Conservation (phyloP, 352 stramenopile genomes). For the Pythium myriotylum region DNA sequence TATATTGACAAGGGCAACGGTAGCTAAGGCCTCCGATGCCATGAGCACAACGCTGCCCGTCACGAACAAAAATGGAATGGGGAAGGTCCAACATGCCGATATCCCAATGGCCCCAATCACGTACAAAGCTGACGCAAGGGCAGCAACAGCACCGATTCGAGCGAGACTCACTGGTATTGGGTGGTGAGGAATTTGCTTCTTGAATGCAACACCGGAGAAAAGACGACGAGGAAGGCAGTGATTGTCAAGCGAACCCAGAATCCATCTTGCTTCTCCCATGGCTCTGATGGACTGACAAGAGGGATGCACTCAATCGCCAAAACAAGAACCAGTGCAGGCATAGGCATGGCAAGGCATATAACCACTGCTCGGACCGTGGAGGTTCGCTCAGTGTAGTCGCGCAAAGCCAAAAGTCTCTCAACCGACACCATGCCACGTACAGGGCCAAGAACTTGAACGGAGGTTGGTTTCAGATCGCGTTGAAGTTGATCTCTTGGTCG, state of each 20-base stretch:
- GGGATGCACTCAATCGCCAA: slow-evolving; percentile 11
- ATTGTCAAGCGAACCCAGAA: slow-evolving; percentile 11
- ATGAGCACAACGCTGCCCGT: neutral
- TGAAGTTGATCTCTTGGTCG: too few species aligned
- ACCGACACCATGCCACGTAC: neutral
- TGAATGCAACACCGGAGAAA: neutral
- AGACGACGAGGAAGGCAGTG: neutral
- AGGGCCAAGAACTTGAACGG: too few species aligned
- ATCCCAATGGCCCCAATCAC: too few species aligned
- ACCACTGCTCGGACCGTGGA: neutral
- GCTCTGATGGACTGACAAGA: neutral
- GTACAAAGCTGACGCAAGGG: too few species aligned
- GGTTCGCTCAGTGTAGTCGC: slow-evolving; percentile 10
- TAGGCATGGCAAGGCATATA: slow-evolving; percentile 2
- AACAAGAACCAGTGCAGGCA: slow-evolving; percentile 5
- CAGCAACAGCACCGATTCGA: too few species aligned
- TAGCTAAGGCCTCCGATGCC: neutral
- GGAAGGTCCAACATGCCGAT: too few species aligned
- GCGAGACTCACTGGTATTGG: too few species aligned
- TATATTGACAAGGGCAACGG: slow-evolving; percentile 1
- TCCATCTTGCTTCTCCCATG: neutral
- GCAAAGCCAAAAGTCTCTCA: slow-evolving; percentile 11
- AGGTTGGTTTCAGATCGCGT: too few species aligned
- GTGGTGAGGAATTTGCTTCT: too few species aligned
- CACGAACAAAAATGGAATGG: too few species aligned